Evolutionary conservation across 2,329 filamentous ascomycete species (phyloP), one percentile per base, ranked within the genome.

Genomic region (Aspergillus puulaauensis): DNA sequence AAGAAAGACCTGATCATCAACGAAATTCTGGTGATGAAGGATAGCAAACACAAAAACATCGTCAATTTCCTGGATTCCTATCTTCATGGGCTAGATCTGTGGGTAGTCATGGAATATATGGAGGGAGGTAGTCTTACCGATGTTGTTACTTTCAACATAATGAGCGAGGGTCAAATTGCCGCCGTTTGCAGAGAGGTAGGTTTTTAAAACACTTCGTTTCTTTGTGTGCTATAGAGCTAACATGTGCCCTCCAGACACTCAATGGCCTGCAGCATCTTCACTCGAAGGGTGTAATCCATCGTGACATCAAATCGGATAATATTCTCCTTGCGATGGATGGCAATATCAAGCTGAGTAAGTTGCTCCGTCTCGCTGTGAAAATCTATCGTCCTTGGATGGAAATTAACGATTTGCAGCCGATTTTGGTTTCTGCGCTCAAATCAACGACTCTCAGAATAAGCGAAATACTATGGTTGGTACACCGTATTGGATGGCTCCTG

Each of bases 81-180:
- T 74, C 82, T 99, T 11, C 89, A 93, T 57, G 85, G 86, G 12
- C 90, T 93, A 44, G 95, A 98, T 74, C 80, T 99, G 31, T 99
- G 95, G 95, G 95, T 99, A 1, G 91, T 98, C 35, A 99, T 99
- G 95, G 95, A 99, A 77, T 99, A 93, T 70, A 99, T 99, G 95
- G 93, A 99, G 75, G 95, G 95, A 59, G 95, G 95, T 62, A 97
- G 92, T 76, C 80, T 99, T 73, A 99, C 95, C 11, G 95, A 99
- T 75, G 95, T 99, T 54, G 95, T 99, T 56, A 99, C 95, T 3
- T 98, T 96, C 78, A 98, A 98, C 77, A 96, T 98, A 70, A 98
- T 99, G 95, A 93, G 90, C 7, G 95, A 99, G 75, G 91, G 91
- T 3, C 95, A 98, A 77, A 98, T 99, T 70, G 93, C 95, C 9